These are phyloP conservation scores for Cucurbita argyrosperma DNA, from an alignment of 306 rosid species.

Conservation along the genomic window DNA sequence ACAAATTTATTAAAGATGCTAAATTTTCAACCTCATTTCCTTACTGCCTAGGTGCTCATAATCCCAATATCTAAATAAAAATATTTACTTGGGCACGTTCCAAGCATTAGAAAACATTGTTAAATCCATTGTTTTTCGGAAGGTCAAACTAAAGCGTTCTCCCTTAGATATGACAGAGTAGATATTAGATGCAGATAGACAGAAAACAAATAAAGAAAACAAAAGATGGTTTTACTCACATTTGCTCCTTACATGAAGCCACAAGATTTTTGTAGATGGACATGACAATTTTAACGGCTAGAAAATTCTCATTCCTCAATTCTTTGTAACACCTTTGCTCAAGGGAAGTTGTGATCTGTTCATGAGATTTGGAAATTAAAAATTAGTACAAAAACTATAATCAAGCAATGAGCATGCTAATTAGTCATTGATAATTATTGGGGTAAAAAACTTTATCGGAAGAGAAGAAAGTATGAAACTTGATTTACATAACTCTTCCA, in stretches of 20 bases:
- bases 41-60: not conserved
- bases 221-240: slow-evolving; percentile 45
- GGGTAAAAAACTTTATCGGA: not conserved
- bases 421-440: not conserved
- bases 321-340: slow-evolving; percentile 97
- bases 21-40: not conserved
- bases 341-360: slow-evolving; percentile 64
- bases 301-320: slow-evolving; percentile 62
- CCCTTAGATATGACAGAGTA: not conserved
- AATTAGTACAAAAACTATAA: slow-evolving; percentile 11
- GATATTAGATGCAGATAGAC: not conserved
- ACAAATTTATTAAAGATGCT: not conserved
- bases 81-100: not conserved
- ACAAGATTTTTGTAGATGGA: slow-evolving; percentile 70
- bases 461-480: not conserved
- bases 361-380: slow-evolving; percentile 18
- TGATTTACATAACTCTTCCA: not conserved
- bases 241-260: slow-evolving; percentile 74
- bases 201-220: slow-evolving; percentile 3
- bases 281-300: slow-evolving; percentile 59
- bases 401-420: slow-evolving; percentile 3
- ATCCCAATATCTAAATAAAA: not conserved
- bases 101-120: not conserved
- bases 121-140: not conserved
- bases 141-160: not conserved